These are phyloP conservation scores for Globisporangium uncinulatum DNA, from an alignment of 352 stramenopile species.

Conservation along the genomic window DNA sequence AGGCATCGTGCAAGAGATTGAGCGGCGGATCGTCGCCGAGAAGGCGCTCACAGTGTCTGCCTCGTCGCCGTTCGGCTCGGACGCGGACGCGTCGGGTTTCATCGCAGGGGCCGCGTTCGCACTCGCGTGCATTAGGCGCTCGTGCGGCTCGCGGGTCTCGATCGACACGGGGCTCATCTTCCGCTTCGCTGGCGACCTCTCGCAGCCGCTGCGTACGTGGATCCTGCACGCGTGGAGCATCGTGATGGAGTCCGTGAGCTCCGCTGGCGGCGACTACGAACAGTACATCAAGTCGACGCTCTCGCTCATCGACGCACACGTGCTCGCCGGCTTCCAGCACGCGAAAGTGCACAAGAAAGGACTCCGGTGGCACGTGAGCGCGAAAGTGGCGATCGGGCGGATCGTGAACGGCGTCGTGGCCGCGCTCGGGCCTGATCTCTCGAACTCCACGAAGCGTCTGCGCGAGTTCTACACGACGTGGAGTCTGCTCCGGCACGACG, in stretches of 20 bases:
- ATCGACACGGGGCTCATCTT: conserved; percentile 78
- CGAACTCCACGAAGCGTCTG: conserved; percentile 31
- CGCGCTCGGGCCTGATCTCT: conserved; percentile 51
- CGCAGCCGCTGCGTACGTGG: conserved; percentile 77
- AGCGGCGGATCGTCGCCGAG: conserved; percentile 59
- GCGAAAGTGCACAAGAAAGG: conserved; percentile 59
- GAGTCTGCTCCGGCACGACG: conserved; percentile 60
- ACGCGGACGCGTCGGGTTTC: conserved; percentile 39
- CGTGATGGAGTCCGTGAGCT: conserved; percentile 72
- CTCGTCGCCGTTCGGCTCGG: conserved; percentile 22
- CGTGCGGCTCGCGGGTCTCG: conserved; percentile 66
- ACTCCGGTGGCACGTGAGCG: conserved; percentile 40
- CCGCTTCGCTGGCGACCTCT: conserved; percentile 53
- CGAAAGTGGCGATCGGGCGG: conserved; percentile 47
- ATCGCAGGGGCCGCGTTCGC: conserved; percentile 67
- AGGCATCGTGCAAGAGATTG: conserved; percentile 55
- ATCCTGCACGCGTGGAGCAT: conserved; percentile 82
- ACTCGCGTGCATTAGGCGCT: conserved; percentile 73
- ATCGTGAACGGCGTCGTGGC: conserved; percentile 72
- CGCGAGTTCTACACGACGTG: conserved; percentile 70
- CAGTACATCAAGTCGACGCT: conserved; percentile 75
- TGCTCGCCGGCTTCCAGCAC: conserved; percentile 70
- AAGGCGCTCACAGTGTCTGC: conserved; percentile 22
- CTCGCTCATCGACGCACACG: conserved; percentile 66
- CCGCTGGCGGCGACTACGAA: conserved; percentile 73